phyloP scores from a whole-genome alignment of 2,329 filamentous ascomycete species.

The Ceratocystis albifundus region DNA sequence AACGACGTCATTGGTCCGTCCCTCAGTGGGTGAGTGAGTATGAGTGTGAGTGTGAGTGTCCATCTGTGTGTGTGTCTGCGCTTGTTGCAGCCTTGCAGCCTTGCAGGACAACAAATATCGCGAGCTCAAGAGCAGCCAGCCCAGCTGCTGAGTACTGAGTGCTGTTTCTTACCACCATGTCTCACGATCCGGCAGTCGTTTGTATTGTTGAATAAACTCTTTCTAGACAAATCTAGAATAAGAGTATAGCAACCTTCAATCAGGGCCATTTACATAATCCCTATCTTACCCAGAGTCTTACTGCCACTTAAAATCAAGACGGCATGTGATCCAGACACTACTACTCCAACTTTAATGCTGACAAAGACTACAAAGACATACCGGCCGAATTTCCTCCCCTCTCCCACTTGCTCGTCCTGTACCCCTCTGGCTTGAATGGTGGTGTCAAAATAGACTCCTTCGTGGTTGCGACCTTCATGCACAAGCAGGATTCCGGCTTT shows the following conservation, averaged over 20 bases:
- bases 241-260: background rate
- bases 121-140: no score
- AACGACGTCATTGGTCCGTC: conserved; percentile 19
- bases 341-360: no score
- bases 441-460: background rate
- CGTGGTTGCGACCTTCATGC: background rate
- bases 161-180: no score
- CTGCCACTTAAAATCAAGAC: background rate
- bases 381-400: background rate
- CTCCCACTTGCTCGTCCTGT: background rate
- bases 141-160: no score
- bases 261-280: background rate
- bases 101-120: no score
- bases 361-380: no score
- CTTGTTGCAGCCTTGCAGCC: no score
- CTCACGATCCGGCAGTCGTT: no score
- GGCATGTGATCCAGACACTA: no score
- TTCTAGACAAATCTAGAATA: background rate
- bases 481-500: background rate
- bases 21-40: no score
- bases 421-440: background rate
- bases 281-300: background rate
- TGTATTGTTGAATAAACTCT: background rate
- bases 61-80: no score
- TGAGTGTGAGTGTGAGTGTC: no score